Conservation (phyloP, 768 basidiomycete species). For the Lactarius hengduanensis region DNA sequence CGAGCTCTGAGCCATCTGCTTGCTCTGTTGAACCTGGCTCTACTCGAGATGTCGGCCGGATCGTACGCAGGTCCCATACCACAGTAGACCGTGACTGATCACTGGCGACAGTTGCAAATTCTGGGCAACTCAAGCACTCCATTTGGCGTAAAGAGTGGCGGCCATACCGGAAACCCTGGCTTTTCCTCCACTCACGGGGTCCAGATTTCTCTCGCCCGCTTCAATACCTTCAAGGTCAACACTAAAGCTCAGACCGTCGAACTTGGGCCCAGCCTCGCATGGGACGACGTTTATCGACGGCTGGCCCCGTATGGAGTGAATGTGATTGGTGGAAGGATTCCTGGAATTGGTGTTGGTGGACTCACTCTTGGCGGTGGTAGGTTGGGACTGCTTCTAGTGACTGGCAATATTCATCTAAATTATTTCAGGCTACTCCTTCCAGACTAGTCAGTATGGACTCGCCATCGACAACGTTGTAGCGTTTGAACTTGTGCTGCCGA, state of each 20-base stretch:
- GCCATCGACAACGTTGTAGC: constrained; percentile 49
- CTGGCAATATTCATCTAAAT: neutral
- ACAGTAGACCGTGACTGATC: neutral
- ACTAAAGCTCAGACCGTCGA: neutral
- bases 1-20: neutral
- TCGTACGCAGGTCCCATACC: neutral
- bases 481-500: constrained; percentile 54
- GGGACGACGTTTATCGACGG: neutral
- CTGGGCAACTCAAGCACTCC: neutral
- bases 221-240: neutral
- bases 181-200: neutral
- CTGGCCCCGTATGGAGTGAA: neutral
- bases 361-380: neutral
- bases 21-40: neutral
- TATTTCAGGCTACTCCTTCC: constrained; percentile 53
- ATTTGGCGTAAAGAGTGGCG: neutral
- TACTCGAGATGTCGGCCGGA: neutral
- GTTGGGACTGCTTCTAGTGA: neutral
- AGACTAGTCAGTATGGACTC: constrained; percentile 55
- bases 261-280: neutral
- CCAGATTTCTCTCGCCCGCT: neutral
- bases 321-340: neutral
- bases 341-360: neutral
- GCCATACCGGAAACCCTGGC: neutral
- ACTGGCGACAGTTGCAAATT: neutral